phyloP scores from a whole-genome alignment of 768 basidiomycete genomes.

The Amanita muscaria region DNA sequence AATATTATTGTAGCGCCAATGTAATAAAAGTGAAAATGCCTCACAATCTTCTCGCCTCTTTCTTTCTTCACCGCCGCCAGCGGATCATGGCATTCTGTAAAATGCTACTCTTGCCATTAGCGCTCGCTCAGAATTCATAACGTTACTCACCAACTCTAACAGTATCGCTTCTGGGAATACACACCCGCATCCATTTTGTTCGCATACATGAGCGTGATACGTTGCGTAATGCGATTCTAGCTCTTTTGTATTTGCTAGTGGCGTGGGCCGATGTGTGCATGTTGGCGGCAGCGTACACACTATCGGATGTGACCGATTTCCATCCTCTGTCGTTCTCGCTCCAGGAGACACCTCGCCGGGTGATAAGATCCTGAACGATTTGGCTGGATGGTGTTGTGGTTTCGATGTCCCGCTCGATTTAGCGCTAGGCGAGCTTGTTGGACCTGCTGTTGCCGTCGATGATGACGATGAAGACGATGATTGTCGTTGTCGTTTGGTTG shows the following conservation, averaged over 20 bases:
- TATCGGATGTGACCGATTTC: constrained; percentile 25
- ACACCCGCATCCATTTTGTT: constrained; percentile 55
- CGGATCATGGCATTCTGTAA: constrained; percentile 85
- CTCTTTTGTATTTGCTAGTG: constrained; percentile 56
- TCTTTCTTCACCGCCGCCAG: constrained; percentile 69
- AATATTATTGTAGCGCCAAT: constrained; percentile 5
- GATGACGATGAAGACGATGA: constrained; percentile 30
- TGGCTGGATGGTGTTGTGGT: constrained; percentile 7
- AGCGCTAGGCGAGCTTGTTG: constrained; percentile 27
- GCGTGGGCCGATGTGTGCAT: constrained; percentile 59
- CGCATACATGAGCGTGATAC: constrained; percentile 80
- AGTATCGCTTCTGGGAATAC: constrained; percentile 82
- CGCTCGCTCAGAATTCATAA: background rate
- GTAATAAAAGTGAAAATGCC: constrained; percentile 18
- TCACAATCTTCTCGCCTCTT: constrained; percentile 78
- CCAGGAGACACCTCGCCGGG: constrained; percentile 5
- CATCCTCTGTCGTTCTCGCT: background rate
- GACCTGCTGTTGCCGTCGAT: constrained; percentile 17
- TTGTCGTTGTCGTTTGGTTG: constrained; percentile 28
- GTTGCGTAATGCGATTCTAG: constrained; percentile 78
- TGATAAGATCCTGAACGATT: constrained; percentile 6
- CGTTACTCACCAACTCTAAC: constrained; percentile 62
- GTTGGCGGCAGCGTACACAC: constrained; percentile 78
- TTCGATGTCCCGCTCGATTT: constrained; percentile 19
- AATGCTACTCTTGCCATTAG: constrained; percentile 40